Conservation (phyloP, 495 filamentous ascomycete species). For the Paragyromitra xinjiangensis region DNA sequence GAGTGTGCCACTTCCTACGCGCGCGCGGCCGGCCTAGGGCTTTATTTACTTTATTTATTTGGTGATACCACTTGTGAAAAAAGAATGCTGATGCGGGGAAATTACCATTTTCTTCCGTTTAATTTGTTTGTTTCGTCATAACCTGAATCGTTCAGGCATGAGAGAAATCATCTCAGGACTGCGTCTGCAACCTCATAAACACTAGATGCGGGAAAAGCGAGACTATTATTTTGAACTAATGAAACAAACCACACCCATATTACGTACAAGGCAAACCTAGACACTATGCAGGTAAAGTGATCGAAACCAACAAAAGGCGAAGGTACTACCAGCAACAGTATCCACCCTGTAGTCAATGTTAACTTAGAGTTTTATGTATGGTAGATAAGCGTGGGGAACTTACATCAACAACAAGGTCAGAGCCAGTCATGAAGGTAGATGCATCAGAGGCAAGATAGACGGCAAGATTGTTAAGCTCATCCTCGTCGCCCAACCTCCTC, state of each 20-base stretch:
- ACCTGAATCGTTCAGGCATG: neutral
- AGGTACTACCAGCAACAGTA: slow-evolving; percentile 38
- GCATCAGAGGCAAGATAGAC: slow-evolving; percentile 80
- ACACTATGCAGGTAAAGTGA: neutral
- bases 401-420: slow-evolving; percentile 78
- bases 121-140: neutral
- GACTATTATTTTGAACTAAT: neutral
- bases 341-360: slow-evolving; percentile 42
- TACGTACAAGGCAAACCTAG: neutral
- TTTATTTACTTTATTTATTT: neutral
- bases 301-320: neutral
- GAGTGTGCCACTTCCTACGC: too few species aligned
- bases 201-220: neutral
- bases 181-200: neutral
- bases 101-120: neutral
- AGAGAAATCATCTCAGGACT: neutral
- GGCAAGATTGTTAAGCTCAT: slow-evolving; percentile 81
- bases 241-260: neutral
- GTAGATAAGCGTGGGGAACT: slow-evolving; percentile 60
- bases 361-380: slow-evolving; percentile 50
- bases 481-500: slow-evolving; percentile 73
- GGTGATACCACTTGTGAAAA: neutral
- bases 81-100: neutral
- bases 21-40: too few species aligned
- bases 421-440: slow-evolving; percentile 79